Conservation (phyloP, 768 basidiomycete genomes). For the Podaxis sp. region DNA sequence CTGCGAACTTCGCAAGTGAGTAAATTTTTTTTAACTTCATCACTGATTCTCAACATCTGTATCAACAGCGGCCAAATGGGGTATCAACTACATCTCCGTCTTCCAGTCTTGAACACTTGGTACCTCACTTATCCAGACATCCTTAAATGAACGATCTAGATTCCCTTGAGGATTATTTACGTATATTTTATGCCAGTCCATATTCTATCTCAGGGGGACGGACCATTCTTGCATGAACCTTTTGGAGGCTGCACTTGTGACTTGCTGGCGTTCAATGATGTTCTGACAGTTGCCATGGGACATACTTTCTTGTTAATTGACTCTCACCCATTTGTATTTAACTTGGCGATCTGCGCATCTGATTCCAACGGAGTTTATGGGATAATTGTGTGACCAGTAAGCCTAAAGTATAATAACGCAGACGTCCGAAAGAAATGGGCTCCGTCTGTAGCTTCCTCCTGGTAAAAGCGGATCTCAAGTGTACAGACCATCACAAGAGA, state of each 20-base stretch:
- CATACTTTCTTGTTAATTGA: no score
- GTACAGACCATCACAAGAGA: no score
- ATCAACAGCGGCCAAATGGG: conserved; percentile 48
- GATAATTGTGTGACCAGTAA: no score
- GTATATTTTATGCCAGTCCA: not conserved
- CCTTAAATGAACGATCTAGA: not conserved
- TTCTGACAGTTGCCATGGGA: not conserved
- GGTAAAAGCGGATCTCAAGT: no score
- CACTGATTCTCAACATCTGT: not conserved
- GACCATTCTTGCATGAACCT: not conserved
- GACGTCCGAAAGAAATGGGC: no score
- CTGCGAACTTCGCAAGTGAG: conserved; percentile 47
- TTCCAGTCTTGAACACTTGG: conserved; percentile 28
- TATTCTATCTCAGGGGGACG: not conserved
- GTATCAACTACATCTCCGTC: conserved; percentile 51
- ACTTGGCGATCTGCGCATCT: not conserved
- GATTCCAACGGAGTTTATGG: not conserved
- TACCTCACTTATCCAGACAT: not conserved
- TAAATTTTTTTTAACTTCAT: conserved; percentile 6
- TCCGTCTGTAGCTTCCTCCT: no score
- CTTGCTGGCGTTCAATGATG: not conserved
- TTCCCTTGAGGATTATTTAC: not conserved
- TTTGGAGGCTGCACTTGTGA: not conserved
- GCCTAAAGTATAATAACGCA: no score
- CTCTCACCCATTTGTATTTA: not conserved